phyloP scores from a whole-genome alignment of 306 rosid genomes.

The Biancaea sappan region DNA sequence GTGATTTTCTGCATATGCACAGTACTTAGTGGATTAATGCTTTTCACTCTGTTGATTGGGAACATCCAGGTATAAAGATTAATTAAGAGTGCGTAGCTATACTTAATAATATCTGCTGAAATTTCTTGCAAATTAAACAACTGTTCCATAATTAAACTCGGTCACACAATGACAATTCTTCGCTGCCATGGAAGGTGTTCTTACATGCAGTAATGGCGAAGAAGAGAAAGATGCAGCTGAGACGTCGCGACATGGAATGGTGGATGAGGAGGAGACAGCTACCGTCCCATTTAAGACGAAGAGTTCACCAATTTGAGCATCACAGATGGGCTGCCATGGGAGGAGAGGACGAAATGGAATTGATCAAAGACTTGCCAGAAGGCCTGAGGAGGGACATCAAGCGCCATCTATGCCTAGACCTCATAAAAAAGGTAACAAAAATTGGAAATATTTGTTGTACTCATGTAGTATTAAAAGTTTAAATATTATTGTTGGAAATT shows the following conservation, averaged over 20 bases:
- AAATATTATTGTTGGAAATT: too few species aligned
- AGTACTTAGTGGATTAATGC: slow-evolving; percentile 82
- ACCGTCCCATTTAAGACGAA: slow-evolving; percentile 70
- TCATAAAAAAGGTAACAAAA: slow-evolving; percentile 69
- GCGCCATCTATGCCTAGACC: slow-evolving; percentile 85
- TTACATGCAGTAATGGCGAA: slow-evolving; percentile 94
- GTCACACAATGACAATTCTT: neutral
- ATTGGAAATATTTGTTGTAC: too few species aligned
- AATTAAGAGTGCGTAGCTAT: neutral
- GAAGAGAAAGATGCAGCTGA: slow-evolving; percentile 93
- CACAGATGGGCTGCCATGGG: slow-evolving; percentile 92
- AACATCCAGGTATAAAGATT: slow-evolving; percentile 77
- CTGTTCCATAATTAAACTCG: neutral
- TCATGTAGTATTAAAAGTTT: too few species aligned
- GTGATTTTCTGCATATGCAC: slow-evolving; percentile 87
- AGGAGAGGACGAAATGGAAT: slow-evolving; percentile 92
- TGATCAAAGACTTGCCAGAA: slow-evolving; percentile 90
- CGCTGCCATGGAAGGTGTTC: slow-evolving; percentile 62
- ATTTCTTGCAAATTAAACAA: neutral
- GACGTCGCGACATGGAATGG: slow-evolving; percentile 98
- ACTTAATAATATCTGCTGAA: neutral
- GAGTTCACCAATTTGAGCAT: slow-evolving; percentile 92
- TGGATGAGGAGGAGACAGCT: slow-evolving; percentile 98
- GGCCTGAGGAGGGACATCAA: slow-evolving; percentile 93
- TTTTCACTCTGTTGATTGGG: slow-evolving; percentile 94